Base-by-base conservation (phyloP, 495 filamentous ascomycete genomes). In the Physcia stellaris region DNA sequence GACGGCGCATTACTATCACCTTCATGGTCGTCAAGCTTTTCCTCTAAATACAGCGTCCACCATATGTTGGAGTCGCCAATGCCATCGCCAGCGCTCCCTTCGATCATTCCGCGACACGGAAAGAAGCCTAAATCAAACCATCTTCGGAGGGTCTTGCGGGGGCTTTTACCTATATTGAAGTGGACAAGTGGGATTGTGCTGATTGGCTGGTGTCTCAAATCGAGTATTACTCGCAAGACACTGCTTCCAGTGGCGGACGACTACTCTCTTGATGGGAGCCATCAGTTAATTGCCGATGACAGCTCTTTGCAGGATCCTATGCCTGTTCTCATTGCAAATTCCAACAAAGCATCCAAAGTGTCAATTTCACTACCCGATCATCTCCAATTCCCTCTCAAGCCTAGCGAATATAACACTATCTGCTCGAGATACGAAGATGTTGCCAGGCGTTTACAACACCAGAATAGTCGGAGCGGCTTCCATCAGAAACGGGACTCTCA, bases 331-430 rank as follows among this genome's bases (percentile, higher is more conserved):
- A 57, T 81, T 12, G 65, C 64, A 5, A 73, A 81, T 49, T 57
- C 61, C 22, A 58, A 58, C 28, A 74, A 71, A 11, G 63, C 58
- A 24, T 48, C 68, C 4, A 77, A 65, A 48, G 85, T 81, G 81
- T 83, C 80, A 0, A 66, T 84, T 1, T 71, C 66, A 1, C 82
- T 86, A 20, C 81, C 81, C 2, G 58, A 59, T 3, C 61, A 51
- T 23, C 59, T 60, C 24, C 46, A 54, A 10, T 81, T 81, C 32
- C 79, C 80, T 9, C 52, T 83, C n/a, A 49, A 58, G 7, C 60
- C 65, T 7, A 41, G 59, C 15, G 64, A 79, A 36, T 83, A 83
- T 48, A 49, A 57, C 12, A 63, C 72, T 11, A 67, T 85, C 18
- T 83, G 78, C 47, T 45, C 24, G 12, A 68, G 75, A 39, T 73